Evolutionary conservation across 139 green algal genomes (phyloP).

Genomic region (Nannochloris sp.): DNA sequence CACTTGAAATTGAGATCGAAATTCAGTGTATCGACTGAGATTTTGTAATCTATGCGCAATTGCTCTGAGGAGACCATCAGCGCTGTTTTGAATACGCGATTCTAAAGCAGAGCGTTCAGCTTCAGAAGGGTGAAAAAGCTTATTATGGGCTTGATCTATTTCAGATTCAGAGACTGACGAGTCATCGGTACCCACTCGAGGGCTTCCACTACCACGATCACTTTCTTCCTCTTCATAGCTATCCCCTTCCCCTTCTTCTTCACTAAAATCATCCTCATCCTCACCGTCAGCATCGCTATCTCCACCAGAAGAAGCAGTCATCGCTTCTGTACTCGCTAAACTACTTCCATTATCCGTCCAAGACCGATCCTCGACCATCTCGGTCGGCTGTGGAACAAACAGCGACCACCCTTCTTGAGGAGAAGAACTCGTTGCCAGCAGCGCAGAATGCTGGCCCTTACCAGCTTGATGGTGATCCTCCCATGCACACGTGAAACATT

Average conservation of each 20-base stretch:
- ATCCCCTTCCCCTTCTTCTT: background rate
- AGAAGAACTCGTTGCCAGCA: background rate
- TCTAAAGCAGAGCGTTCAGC: constrained; percentile 4
- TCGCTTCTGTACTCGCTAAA: background rate
- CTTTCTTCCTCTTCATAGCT: background rate
- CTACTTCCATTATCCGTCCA: constrained; percentile 1
- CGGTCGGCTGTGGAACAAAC: constrained; percentile 9
- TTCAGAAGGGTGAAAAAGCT: too few relatives aligned
- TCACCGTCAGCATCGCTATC: constrained; percentile 1
- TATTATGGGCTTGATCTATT: too few relatives aligned
- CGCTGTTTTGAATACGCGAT: background rate
- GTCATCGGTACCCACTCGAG: background rate
- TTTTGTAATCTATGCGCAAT: constrained; percentile 4
- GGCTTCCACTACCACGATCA: background rate
- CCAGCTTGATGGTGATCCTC: background rate
- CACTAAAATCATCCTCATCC: background rate
- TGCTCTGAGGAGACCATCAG: constrained; percentile 9
- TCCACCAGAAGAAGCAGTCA: background rate
- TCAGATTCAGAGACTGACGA: background rate
- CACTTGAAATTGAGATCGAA: constrained; percentile 7
- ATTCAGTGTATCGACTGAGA: background rate
- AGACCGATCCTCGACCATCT: background rate
- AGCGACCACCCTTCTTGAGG: constrained; percentile 14
- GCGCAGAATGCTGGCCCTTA: background rate
- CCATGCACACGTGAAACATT: constrained; percentile 26